phyloP scores from a whole-genome alignment of 2,329 filamentous ascomycete genomes.

The Alternaria rosae region DNA sequence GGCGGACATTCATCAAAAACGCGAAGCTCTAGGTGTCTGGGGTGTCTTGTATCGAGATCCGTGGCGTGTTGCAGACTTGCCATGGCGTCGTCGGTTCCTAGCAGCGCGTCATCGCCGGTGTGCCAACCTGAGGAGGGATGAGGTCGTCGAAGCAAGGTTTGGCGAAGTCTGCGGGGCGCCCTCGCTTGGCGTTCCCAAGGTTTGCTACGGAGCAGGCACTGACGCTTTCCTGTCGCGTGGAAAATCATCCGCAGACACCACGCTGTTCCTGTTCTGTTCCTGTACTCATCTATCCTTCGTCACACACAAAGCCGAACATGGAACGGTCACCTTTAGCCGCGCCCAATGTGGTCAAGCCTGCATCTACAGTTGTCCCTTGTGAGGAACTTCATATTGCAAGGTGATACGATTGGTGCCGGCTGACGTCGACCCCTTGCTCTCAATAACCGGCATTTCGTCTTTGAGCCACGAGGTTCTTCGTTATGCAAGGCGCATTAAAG shows the following conservation, averaged over 20 bases:
- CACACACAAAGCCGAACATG: not conserved
- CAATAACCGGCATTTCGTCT: conserved; percentile 19
- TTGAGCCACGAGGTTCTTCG: conserved; percentile 6
- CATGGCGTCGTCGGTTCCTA: no score
- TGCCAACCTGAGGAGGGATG: conserved; percentile 11
- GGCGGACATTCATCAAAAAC: not conserved
- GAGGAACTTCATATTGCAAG: conserved; percentile 7
- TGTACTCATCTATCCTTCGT: conserved; percentile 11
- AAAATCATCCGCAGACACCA: conserved; percentile 6
- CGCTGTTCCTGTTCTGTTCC: not conserved
- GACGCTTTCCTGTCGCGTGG: conserved; percentile 5
- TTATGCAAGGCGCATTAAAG: conserved; percentile 5
- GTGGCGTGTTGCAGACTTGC: not conserved
- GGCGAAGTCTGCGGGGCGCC: conserved; percentile 9
- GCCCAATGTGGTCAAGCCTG: not conserved
- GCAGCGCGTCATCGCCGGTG: conserved; percentile 3
- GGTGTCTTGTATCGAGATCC: not conserved
- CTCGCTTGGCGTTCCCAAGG: not conserved
- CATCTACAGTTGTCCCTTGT: not conserved
- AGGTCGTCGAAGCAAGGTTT: conserved; percentile 28
- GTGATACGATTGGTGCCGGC: conserved; percentile 8
- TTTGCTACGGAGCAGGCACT: conserved; percentile 26
- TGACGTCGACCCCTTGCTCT: not conserved
- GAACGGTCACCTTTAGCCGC: conserved; percentile 13
- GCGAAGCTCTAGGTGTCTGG: not conserved